Base-by-base conservation (phyloP, 306 rosid genomes). In the Astragalus glycyphyllos region DNA sequence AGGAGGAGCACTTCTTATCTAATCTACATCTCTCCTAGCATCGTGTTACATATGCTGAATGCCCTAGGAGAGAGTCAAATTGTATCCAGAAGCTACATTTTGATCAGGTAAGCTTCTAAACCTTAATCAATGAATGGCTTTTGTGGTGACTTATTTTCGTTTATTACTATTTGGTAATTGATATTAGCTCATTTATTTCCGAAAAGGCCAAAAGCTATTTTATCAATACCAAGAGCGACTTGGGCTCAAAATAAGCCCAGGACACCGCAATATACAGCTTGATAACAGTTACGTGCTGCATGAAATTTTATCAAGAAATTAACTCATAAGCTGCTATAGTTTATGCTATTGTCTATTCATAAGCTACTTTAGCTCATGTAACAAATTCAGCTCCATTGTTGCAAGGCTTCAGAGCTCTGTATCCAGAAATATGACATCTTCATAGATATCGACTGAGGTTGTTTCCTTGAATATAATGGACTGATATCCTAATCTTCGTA, bases 1-100 rank as follows among this genome's bases (percentile, higher is more conserved):
- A 29, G 58, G 72, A 55, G 72, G 58, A 54, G 32, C 17, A 54
- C 61, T 58, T 57, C 44, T 57, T 13, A 46, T 58, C 61, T 56
- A 58, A 65, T 65, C n/a, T 56, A 46, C 45, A 14, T 26, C 57
- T 56, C 56, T 26, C 34, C 58, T 11, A 42, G 17, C 32, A 42
- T 32, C 17, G 20, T 42, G 8, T 51, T 71, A 16, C 34, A 14
- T 58, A 32, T 58, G 61, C 37, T 48, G 62, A 47, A 62, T 77
- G 23, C 44, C 65, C 44, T 17, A 8, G 15, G 42, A 55, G 73
- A 26, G 40, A 20, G 66, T 8, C 41, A 17, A 6, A 6, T 1
- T 50, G 31, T 40, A 15, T 66, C 71, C 46, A 40, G 50, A 51
- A 62, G 48, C 40, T 15, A 62, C 26, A 54, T 62, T 15, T 69